A percentile compares a stretch with the other conserved stretches of the same genome.
Evolutionary conservation across 805 yeast species (phyloP).

Genomic region (Yamadazyma endophytica): DNA sequence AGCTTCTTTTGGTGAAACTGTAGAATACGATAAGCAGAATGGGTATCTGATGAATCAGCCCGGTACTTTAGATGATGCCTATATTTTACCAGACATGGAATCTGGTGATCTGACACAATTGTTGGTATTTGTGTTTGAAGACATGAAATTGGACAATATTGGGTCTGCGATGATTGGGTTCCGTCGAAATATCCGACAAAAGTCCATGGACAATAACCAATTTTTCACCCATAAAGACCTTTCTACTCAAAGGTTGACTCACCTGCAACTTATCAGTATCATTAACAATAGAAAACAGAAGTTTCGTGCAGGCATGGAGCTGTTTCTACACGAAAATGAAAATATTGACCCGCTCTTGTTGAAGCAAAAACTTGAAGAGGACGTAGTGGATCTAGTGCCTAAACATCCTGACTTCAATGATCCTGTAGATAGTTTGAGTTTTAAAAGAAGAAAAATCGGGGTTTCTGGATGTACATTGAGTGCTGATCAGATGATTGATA

Average conservation of each 20-base stretch:
- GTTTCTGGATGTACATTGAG: conserved; percentile 21
- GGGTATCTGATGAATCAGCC: conserved; percentile 33
- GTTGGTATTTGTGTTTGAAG: conserved; percentile 72
- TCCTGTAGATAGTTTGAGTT: conserved; percentile 13
- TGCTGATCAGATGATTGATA: conserved; percentile 46
- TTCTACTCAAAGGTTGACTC: conserved; percentile 37
- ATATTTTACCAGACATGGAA: conserved; percentile 53
- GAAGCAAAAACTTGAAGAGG: conserved; percentile 1
- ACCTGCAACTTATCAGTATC: conserved; percentile 54
- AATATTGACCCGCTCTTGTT: too few species aligned
- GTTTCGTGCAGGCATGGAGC: conserved; percentile 32
- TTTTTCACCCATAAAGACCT: conserved; percentile 9
- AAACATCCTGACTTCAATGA: conserved; percentile 8
- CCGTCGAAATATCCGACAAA: conserved; percentile 8
- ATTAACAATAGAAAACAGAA: conserved; percentile 54
- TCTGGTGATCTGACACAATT: conserved; percentile 44
- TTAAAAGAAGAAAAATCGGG: conserved; percentile 10
- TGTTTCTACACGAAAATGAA: conserved; percentile 4
- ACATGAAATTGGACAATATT: conserved; percentile 55
- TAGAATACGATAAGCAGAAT: conserved; percentile 29
- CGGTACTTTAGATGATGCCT: conserved; percentile 42
- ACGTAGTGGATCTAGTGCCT: conserved; percentile 5
- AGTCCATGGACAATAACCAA: conserved; percentile 1
- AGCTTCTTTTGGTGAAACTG: conserved; percentile 39
- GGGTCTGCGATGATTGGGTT: conserved; percentile 24